Conservation (phyloP, 2,329 filamentous ascomycete genomes). For the Fusarium lateritium region DNA sequence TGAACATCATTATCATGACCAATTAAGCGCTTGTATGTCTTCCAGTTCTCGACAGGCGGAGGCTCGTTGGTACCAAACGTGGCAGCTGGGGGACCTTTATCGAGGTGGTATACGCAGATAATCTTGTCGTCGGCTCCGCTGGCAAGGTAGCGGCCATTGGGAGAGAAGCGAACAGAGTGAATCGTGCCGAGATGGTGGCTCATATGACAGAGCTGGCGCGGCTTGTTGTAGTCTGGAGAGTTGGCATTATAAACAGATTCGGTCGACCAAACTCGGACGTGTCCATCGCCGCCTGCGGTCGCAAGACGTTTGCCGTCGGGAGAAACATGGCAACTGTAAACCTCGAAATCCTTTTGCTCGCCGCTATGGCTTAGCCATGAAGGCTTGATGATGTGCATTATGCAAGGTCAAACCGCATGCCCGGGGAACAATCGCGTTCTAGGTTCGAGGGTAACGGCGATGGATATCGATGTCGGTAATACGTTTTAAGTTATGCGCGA, state of each 20-base stretch:
- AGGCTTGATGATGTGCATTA: slow-evolving; percentile 92
- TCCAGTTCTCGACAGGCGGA: slow-evolving; percentile 97
- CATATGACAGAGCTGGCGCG: slow-evolving; percentile 96
- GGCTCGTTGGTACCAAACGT: slow-evolving; percentile 93
- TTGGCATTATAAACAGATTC: slow-evolving; percentile 90
- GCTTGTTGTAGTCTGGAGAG: slow-evolving; percentile 79
- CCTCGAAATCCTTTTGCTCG: slow-evolving; percentile 98
- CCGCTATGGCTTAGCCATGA: slow-evolving; percentile 96
- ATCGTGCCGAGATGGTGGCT: slow-evolving; percentile 99
- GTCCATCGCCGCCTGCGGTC: slow-evolving; percentile 96
- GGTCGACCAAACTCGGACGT: slow-evolving; percentile 97
- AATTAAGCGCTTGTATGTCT: slow-evolving; percentile 91
- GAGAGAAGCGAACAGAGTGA: slow-evolving; percentile 96
- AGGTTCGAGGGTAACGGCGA: slow-evolving; percentile 11
- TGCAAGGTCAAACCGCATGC: slow-evolving; percentile 47
- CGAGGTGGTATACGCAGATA: slow-evolving; percentile 95
- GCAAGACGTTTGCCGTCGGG: slow-evolving; percentile 93
- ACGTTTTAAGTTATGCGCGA: neutral
- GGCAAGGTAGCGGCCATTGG: slow-evolving; percentile 93
- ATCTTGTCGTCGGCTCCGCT: slow-evolving; percentile 99
- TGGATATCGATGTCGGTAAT: neutral
- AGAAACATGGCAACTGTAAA: slow-evolving; percentile 98
- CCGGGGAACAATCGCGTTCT: slow-evolving; percentile 27
- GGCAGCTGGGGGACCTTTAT: slow-evolving; percentile 83
- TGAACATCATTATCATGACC: slow-evolving; percentile 99